Evolutionary conservation across 163 green algal genomes (phyloP).

Genomic region (Volvox carteri): DNA sequence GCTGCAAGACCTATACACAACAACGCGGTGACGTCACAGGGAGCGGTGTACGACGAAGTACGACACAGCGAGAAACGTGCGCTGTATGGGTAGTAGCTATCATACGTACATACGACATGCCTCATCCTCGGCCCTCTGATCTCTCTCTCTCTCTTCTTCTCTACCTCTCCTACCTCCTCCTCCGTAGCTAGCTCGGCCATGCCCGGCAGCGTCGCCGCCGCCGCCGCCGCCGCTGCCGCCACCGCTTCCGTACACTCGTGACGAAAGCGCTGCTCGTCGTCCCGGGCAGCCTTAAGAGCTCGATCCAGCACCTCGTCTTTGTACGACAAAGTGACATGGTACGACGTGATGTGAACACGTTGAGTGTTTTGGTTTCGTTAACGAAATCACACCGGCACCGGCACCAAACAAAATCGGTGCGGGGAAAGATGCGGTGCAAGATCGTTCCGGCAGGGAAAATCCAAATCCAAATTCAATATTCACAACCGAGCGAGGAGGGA

Average conservation of each 20-base stretch:
- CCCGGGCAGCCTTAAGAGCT: neutral
- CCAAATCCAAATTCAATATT: too few relatives aligned
- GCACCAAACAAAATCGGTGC: too few relatives aligned
- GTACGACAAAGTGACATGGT: too few relatives aligned
- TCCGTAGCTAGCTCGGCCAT: conserved; percentile 15
- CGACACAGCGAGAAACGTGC: neutral
- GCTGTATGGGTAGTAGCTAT: neutral
- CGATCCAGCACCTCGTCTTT: conserved; percentile 22
- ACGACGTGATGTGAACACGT: neutral
- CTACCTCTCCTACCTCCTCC: conserved; percentile 19
- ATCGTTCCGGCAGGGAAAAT: too few relatives aligned
- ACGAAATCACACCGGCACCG: too few relatives aligned
- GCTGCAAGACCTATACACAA: neutral
- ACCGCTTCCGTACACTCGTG: neutral
- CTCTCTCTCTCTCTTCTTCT: neutral
- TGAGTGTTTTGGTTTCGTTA: too few relatives aligned
- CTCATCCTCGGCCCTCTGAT: neutral
- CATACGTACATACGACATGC: neutral
- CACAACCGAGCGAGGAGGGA: too few relatives aligned
- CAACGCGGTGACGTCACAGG: neutral
- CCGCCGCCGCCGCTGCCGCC: conserved; percentile 32
- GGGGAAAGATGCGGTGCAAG: too few relatives aligned
- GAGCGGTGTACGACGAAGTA: neutral
- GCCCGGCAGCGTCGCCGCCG: neutral
- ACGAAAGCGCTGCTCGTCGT: neutral